phyloP scores from a whole-genome alignment of 257 asterid genomes.

The Ajuga chamaepitys region DNA sequence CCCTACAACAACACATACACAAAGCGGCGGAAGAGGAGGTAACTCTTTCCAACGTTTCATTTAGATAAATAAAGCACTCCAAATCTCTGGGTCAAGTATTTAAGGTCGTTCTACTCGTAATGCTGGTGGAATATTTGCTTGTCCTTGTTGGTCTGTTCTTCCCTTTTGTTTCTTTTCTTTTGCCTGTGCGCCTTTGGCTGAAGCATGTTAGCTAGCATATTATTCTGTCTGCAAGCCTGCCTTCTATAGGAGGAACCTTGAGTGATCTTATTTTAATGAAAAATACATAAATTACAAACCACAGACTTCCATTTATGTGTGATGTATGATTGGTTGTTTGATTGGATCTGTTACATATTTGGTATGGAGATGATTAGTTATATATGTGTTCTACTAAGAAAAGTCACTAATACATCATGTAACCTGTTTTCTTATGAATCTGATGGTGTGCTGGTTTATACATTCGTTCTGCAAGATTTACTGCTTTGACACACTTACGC shows the following conservation, averaged over 20 bases:
- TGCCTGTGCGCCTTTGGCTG: not conserved
- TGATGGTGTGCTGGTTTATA: conserved; percentile 11
- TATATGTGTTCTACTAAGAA: not conserved
- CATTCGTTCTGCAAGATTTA: conserved; percentile 39
- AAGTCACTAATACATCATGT: not conserved
- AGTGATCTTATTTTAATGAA: not conserved
- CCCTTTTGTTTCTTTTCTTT: not conserved
- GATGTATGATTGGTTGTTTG: conserved; percentile 10
- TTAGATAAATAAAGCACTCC: too few species aligned
- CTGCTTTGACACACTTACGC: conserved; percentile 53
- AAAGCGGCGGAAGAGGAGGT: too few species aligned
- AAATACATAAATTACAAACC: not conserved
- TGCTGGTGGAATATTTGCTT: not conserved
- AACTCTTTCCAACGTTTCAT: too few species aligned
- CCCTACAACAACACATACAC: not conserved
- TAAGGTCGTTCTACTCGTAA: not conserved
- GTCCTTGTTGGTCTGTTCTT: not conserved
- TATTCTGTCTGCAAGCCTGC: not conserved
- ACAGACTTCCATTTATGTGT: not conserved
- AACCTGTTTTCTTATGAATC: not conserved
- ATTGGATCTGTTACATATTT: conserved; percentile 2
- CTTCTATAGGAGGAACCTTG: not conserved
- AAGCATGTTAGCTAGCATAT: conserved; percentile 12
- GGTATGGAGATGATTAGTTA: not conserved
- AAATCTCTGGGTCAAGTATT: not conserved